Conservation (phyloP, 768 basidiomycete genomes). For the Lactarius deliciosus region DNA sequence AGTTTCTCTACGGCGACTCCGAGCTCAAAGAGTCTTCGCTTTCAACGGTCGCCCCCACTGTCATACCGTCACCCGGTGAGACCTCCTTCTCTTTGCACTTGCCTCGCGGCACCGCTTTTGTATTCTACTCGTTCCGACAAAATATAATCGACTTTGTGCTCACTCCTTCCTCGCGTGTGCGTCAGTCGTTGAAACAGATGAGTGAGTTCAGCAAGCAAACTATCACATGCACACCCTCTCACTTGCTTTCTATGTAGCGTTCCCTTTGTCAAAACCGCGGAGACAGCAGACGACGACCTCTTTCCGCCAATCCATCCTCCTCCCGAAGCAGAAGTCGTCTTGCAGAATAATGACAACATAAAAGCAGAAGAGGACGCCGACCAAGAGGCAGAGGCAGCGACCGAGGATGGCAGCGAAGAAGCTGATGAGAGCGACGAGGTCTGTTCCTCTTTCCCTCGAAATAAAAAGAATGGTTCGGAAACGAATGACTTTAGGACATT, state of each 20-base stretch:
- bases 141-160: slow-evolving; percentile 28
- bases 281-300: slow-evolving; percentile 19
- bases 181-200: slow-evolving; percentile 28
- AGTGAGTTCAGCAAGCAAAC: slow-evolving; percentile 26
- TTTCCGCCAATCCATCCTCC: slow-evolving; percentile 26
- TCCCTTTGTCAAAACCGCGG: slow-evolving; percentile 17
- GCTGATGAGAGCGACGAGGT: slow-evolving; percentile 42
- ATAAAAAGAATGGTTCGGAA: background rate
- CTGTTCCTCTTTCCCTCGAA: slow-evolving; percentile 47
- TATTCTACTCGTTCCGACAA: slow-evolving; percentile 28
- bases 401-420: slow-evolving; percentile 42
- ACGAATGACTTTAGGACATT: slow-evolving; percentile 54
- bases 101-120: slow-evolving; percentile 14
- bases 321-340: slow-evolving; percentile 21
- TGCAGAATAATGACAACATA: slow-evolving; percentile 25
- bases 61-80: slow-evolving; percentile 28
- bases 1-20: slow-evolving; percentile 37
- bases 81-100: slow-evolving; percentile 6
- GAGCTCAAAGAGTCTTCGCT: slow-evolving; percentile 21
- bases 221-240: slow-evolving; percentile 4
- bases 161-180: slow-evolving; percentile 24
- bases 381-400: slow-evolving; percentile 36
- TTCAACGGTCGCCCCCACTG: slow-evolving; percentile 31
- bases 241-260: slow-evolving; percentile 10
- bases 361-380: slow-evolving; percentile 30